Percentiles rank a stretch among this genome's conserved stretches.
These are phyloP conservation scores for Pestalotiopsis sp. DNA, from an alignment of 2,329 filamentous ascomycete genomes.

Conservation along the genomic window DNA sequence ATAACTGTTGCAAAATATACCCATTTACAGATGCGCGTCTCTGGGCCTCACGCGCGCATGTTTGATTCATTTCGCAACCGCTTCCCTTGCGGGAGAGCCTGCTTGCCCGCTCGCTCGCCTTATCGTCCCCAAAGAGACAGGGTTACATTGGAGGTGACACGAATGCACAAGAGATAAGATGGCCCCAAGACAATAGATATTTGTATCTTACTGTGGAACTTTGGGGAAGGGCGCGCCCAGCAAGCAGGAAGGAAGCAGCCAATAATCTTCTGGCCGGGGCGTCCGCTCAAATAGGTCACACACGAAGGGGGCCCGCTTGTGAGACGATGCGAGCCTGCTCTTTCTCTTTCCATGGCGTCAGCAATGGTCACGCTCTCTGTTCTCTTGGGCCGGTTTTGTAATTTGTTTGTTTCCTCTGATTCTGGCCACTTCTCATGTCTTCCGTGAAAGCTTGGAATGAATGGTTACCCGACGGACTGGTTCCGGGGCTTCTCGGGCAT, in stretches of 20 bases:
- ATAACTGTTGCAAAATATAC: neutral
- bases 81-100: neutral
- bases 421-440: no score
- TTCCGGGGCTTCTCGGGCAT: no score
- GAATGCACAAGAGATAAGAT: neutral
- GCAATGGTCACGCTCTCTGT: neutral
- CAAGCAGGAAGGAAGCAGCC: neutral
- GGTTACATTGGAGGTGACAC: neutral
- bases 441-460: no score
- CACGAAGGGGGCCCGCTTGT: neutral
- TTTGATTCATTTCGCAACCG: neutral
- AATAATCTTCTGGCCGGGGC: neutral
- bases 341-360: neutral
- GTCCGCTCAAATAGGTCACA: neutral
- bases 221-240: neutral
- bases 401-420: neutral
- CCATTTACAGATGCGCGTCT: neutral
- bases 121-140: neutral
- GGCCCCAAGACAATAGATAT: neutral
- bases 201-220: neutral
- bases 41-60: neutral
- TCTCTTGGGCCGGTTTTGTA: neutral
- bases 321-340: neutral
- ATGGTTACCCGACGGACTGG: no score
- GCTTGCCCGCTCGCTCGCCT: neutral